Conservation (phyloP, 2,329 filamentous ascomycete genomes). For the Aspergillus texensis region DNA sequence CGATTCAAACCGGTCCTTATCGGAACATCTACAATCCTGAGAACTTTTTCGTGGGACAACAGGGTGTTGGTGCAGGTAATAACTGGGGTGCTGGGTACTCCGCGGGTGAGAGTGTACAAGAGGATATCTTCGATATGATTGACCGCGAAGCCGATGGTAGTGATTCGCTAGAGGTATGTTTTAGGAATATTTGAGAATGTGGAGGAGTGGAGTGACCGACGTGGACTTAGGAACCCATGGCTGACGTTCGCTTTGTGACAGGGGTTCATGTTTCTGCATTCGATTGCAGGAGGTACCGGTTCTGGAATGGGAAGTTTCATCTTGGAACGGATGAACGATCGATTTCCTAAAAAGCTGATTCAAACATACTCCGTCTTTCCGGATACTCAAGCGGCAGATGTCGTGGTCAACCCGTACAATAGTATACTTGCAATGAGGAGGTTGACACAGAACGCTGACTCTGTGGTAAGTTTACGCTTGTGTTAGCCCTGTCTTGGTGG, state of each 20-base stretch:
- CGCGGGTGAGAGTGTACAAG: conserved; percentile 85
- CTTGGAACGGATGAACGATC: conserved; percentile 91
- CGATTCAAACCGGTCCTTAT: conserved; percentile 91
- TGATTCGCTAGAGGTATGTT: conserved; percentile 81
- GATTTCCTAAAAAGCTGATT: conserved; percentile 98
- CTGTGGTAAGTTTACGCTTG: conserved; percentile 62
- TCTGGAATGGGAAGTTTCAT: conserved; percentile 95
- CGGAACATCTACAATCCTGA: conserved; percentile 99
- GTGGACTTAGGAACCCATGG: neutral
- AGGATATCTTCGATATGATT: conserved; percentile 99
- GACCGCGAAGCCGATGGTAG: conserved; percentile 97
- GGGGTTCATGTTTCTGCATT: conserved; percentile 99
- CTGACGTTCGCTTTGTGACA: conserved; percentile 34
- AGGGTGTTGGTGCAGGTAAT: conserved; percentile 91
- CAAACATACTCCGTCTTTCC: conserved; percentile 99
- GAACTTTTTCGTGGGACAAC: conserved; percentile 96
- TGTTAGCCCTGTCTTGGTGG: neutral
- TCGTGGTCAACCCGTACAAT: conserved; percentile 98
- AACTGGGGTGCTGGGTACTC: conserved; percentile 98
- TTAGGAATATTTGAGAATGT: neutral
- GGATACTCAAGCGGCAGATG: conserved; percentile 85
- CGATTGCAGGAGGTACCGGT: conserved; percentile 94
- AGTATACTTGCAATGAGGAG: conserved; percentile 89
- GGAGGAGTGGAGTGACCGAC: neutral
- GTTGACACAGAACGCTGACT: conserved; percentile 94